Conservation (phyloP, 1,284 basidiomycete genomes). For the Ceratobasidium sp. region DNA sequence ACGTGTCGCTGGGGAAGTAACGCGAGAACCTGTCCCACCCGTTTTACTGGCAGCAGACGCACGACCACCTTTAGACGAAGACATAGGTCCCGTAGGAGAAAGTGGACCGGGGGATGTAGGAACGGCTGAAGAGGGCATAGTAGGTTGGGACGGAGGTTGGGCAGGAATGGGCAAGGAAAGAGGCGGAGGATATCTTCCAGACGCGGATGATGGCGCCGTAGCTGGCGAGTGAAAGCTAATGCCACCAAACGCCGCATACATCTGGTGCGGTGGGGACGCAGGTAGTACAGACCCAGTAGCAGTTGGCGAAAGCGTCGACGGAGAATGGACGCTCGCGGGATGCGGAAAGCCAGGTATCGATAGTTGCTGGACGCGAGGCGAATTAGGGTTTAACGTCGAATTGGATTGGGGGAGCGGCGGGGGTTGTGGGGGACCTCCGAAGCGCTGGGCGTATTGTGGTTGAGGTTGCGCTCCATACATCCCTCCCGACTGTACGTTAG, state of each 20-base stretch:
- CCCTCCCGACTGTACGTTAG: constrained; percentile 2
- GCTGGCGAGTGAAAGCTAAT: constrained; percentile 31
- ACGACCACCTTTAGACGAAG: constrained; percentile 36
- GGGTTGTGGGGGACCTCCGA: constrained; percentile 20
- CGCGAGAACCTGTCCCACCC: constrained; percentile 29
- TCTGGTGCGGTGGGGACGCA: constrained; percentile 29
- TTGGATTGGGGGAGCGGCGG: constrained; percentile 12
- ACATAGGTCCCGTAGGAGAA: constrained; percentile 27
- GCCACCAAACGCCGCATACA: constrained; percentile 41
- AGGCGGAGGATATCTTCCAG: constrained; percentile 5
- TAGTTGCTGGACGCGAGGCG: constrained; percentile 17
- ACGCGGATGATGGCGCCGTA: constrained; percentile 10
- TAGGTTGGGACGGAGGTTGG: background rate
- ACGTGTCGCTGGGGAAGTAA: constrained; percentile 44
- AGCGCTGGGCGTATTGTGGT: constrained; percentile 32
- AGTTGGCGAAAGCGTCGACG: constrained; percentile 16
- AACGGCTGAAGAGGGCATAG: background rate
- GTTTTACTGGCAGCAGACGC: constrained; percentile 28
- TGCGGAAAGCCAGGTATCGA: constrained; percentile 6
- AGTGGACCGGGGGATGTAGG: constrained; percentile 6
- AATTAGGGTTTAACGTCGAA: constrained; percentile 20
- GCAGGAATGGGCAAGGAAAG: constrained; percentile 6
- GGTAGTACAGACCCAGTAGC: background rate
- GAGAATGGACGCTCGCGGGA: constrained; percentile 25
- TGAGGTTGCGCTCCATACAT: constrained; percentile 29